A percentile compares a stretch with the other conserved stretches of the same genome.
Conservation (phyloP, 441 rosid genomes). For the Mallotus repandus region DNA sequence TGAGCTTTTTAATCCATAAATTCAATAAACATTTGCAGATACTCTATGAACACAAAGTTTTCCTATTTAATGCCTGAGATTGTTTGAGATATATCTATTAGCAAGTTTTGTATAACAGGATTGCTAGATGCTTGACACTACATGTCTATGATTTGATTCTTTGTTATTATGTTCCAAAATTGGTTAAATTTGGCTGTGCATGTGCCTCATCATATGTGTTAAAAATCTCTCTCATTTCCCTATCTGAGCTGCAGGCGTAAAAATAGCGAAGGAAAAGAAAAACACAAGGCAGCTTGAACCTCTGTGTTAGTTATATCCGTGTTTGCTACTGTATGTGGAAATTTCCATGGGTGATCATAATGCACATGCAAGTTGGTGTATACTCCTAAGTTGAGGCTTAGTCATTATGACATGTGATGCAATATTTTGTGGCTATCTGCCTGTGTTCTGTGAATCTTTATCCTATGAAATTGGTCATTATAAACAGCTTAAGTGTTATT, state of each 20-base stretch:
- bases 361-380: not conserved
- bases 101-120: not conserved
- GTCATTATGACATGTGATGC: not conserved
- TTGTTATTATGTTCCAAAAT: not conserved
- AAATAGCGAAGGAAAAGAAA: not conserved
- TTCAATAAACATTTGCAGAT: not conserved
- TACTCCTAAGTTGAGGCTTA: not conserved
- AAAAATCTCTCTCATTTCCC: not conserved
- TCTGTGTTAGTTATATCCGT: no score
- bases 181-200: not conserved
- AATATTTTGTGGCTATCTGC: not conserved
- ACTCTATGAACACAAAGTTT: not conserved
- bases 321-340: not conserved
- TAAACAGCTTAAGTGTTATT: not conserved
- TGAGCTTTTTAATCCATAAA: slow-evolving; percentile 35
- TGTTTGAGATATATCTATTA: not conserved
- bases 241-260: not conserved
- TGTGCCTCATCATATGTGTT: not conserved
- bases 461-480: not conserved
- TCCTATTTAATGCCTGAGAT: not conserved
- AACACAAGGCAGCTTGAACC: not conserved
- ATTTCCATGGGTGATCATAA: not conserved
- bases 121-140: not conserved
- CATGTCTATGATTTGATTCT: not conserved
- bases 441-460: not conserved